Conservation (phyloP, 176 grass and related monocot species). For the Lolium multiflorum region DNA sequence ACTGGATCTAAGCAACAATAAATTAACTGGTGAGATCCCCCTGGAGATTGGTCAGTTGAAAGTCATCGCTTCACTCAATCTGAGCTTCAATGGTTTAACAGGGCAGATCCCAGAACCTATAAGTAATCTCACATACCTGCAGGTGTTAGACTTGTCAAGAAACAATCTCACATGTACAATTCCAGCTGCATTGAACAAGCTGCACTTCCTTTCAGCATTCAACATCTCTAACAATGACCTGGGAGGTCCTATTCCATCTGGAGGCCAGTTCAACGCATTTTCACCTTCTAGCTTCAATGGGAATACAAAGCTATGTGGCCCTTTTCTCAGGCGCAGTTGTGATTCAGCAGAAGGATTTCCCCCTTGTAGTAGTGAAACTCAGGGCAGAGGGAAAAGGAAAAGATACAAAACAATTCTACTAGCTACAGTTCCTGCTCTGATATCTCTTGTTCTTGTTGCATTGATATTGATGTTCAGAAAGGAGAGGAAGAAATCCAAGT, state of each 20-base stretch:
- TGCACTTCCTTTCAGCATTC: conserved; percentile 43
- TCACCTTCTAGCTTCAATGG: neutral
- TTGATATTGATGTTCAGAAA: neutral
- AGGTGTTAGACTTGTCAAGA: conserved; percentile 42
- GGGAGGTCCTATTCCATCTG: conserved; percentile 29
- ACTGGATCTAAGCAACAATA: conserved; percentile 18
- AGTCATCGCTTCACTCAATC: conserved; percentile 28
- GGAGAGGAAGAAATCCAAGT: neutral
- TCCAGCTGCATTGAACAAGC: conserved; percentile 4
- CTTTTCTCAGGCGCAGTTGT: neutral
- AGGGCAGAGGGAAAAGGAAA: neutral
- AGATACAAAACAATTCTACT: neutral
- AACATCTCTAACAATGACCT: conserved; percentile 44
- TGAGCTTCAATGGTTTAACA: conserved; percentile 43
- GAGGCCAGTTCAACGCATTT: conserved; percentile 32
- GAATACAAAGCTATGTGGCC: conserved; percentile 24
- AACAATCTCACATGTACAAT: conserved; percentile 49
- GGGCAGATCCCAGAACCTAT: conserved; percentile 34
- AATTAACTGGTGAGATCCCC: conserved; percentile 37
- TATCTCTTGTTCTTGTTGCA: neutral
- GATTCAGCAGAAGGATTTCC: neutral
- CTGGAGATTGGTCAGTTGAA: conserved; percentile 44
- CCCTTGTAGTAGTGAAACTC: neutral
- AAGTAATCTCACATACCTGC: conserved; percentile 36
- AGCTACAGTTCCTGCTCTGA: neutral